phyloP scores from a whole-genome alignment of 1,284 basidiomycete genomes.

The Naganishia sp. region DNA sequence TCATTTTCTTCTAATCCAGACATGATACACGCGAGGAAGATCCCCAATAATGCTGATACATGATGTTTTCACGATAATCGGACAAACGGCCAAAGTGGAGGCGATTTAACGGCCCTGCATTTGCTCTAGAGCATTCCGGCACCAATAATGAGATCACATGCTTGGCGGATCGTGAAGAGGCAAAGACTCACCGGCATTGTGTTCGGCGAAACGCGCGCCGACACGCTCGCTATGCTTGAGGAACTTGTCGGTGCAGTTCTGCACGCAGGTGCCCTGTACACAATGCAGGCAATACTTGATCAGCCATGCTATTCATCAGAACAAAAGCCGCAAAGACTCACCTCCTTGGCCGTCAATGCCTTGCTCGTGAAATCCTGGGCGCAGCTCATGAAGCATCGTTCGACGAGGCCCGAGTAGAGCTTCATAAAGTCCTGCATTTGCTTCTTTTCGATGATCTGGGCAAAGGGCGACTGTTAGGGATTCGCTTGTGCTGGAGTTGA shows the following conservation, averaged over 20 bases:
- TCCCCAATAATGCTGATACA: slow-evolving; percentile 4
- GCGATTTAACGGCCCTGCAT: slow-evolving; percentile 5
- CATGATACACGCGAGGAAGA: slow-evolving; percentile 7
- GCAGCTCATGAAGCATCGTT: slow-evolving; percentile 92
- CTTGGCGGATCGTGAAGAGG: not conserved
- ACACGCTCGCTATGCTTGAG: slow-evolving; percentile 95
- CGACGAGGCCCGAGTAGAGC: slow-evolving; percentile 94
- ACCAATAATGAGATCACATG: not conserved
- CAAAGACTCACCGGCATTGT: slow-evolving; percentile 70
- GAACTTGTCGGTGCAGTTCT: slow-evolving; percentile 83
- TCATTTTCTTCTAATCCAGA: not conserved
- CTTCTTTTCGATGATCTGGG: slow-evolving; percentile 81
- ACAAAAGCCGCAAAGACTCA: slow-evolving; percentile 46
- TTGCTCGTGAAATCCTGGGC: slow-evolving; percentile 97
- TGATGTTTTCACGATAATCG: not conserved
- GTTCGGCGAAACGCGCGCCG: slow-evolving; percentile 85
- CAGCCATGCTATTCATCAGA: not conserved
- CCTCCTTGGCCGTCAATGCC: slow-evolving; percentile 90
- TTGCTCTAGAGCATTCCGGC: not conserved
- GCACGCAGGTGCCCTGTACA: slow-evolving; percentile 59
- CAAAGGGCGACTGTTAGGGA: no score
- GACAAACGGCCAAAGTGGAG: not conserved
- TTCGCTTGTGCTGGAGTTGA: not conserved
- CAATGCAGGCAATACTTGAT: not conserved
- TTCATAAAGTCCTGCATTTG: slow-evolving; percentile 99